Evolutionary conservation across 495 filamentous ascomycete genomes (phyloP).

Genomic region (Penicillium egyptiacum): DNA sequence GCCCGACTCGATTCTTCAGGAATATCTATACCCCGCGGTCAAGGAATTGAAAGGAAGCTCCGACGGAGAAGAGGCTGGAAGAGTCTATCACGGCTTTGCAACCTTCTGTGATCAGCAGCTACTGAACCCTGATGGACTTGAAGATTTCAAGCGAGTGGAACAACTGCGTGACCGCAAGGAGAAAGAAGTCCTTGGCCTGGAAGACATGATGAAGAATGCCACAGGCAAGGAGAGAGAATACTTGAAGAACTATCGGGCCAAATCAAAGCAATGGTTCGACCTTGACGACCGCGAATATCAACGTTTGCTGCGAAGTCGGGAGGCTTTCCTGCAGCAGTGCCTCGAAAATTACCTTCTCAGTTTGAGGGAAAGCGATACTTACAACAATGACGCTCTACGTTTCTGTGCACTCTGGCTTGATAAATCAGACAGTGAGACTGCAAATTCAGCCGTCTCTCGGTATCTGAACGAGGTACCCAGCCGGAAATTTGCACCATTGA

Average conservation of each 20-base stretch:
- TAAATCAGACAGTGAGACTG: conserved; percentile 64
- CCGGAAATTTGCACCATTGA: conserved; percentile 85
- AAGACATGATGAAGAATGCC: conserved; percentile 53
- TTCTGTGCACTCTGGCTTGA: conserved; percentile 96
- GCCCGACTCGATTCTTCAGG: conserved; percentile 81
- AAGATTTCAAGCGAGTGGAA: conserved; percentile 80
- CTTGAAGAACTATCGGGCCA: conserved; percentile 48
- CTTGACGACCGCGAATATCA: conserved; percentile 86
- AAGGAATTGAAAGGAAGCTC: conserved; percentile 70
- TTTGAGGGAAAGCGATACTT: conserved; percentile 77
- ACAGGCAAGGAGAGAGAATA: conserved; percentile 52
- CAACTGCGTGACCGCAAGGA: conserved; percentile 79
- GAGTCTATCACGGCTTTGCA: conserved; percentile 93
- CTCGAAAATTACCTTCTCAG: conserved; percentile 93
- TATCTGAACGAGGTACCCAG: conserved; percentile 74
- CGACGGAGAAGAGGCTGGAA: conserved; percentile 72
- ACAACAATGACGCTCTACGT: conserved; percentile 87
- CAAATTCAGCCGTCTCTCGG: conserved; percentile 72
- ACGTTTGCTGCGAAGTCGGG: conserved; percentile 68
- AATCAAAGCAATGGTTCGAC: conserved; percentile 83
- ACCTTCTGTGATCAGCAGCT: conserved; percentile 93
- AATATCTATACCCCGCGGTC: conserved; percentile 79
- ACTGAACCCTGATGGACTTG: conserved; percentile 75
- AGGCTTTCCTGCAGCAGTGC: conserved; percentile 79
- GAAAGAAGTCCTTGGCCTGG: conserved; percentile 68